Evolutionary conservation across 1,139 yeast genomes (phyloP), one percentile per base, ranked within the genome.

Genomic region (Hyphopichia buzzinii): DNA sequence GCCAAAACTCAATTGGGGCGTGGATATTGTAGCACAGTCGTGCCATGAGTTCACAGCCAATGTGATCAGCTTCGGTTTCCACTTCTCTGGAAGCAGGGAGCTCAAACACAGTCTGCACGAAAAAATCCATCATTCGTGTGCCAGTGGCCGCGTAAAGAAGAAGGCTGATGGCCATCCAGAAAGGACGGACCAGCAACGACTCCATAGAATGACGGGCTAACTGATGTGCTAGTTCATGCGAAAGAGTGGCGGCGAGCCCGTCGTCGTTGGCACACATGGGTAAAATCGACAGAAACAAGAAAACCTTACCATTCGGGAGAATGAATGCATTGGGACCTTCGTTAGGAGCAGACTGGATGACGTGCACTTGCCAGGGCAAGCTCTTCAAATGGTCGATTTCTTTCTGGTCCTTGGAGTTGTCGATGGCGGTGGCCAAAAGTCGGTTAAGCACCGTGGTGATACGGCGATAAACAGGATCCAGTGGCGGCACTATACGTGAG

Each of bases 51-150:
- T 88, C 85, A 43, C 94, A 68, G 0, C 99, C 99, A 28, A 92
- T 90, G 49, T 82, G 82, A 56, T 92, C 98, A 0, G 98, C 98
- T 57, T 92, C 98, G 0, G 89, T 77, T 59, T 92, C 99, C 95
- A 87, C 87, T 46, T 79, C 88, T 50, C 98, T 71, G 1, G 95
- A 84, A 0, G 95, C 86, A 0, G 97, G 97, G 75, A 84, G 76
- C 44, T 79, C 52, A 43, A 58, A 19, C 23, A 19, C 23, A 6
- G 23, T 19, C 23, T 7, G 23, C 23, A 19, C 23, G 23, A 19
- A 19, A 10, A 19, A 19, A 10, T 19, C 23, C 23, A 19, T 19
- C 23, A 19, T 19, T 7, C 10, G 23, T 19, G 23, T 19, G 10
- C 36, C 39, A 22, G 46, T 71, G 10, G 23, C 23, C 6, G 23